phyloP scores from a whole-genome alignment of 2,329 filamentous ascomycete species.

The Chalaropsis ovoidea region DNA sequence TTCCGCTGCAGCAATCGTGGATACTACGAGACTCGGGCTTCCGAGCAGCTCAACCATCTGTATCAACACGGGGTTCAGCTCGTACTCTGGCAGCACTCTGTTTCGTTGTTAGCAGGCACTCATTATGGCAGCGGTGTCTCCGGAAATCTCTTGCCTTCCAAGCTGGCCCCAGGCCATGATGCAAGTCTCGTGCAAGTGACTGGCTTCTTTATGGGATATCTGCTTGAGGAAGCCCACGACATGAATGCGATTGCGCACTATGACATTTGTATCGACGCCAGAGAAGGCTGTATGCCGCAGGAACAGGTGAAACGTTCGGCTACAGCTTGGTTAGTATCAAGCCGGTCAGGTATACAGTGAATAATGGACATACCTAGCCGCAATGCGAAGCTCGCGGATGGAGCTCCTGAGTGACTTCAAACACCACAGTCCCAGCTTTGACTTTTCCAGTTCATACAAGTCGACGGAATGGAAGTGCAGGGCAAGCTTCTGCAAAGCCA shows the following conservation, averaged over 20 bases:
- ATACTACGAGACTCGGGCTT: constrained; percentile 67
- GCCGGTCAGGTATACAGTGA: neutral
- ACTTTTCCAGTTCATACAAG: constrained; percentile 57
- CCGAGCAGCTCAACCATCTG: constrained; percentile 80
- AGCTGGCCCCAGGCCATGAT: constrained; percentile 80
- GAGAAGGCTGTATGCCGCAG: constrained; percentile 33
- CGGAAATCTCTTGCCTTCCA: constrained; percentile 46
- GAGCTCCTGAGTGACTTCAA: constrained; percentile 74
- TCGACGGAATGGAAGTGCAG: constrained; percentile 52
- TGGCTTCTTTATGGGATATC: constrained; percentile 57
- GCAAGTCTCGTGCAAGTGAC: constrained; percentile 67
- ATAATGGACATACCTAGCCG: constrained; percentile 50
- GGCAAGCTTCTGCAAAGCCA: constrained; percentile 58
- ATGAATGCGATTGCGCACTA: constrained; percentile 32
- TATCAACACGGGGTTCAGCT: constrained; percentile 76
- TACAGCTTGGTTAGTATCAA: constrained; percentile 31
- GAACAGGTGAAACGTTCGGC: constrained; percentile 57
- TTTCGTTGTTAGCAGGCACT: constrained; percentile 23
- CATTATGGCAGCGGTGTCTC: neutral
- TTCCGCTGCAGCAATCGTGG: constrained; percentile 73
- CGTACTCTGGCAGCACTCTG: constrained; percentile 63
- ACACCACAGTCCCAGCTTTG: constrained; percentile 66
- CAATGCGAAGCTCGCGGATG: constrained; percentile 71
- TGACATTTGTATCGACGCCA: constrained; percentile 27
- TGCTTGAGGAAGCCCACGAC: constrained; percentile 61